Evolutionary conservation across 805 yeast species (phyloP).

Genomic region (Kuraishia piskuri): DNA sequence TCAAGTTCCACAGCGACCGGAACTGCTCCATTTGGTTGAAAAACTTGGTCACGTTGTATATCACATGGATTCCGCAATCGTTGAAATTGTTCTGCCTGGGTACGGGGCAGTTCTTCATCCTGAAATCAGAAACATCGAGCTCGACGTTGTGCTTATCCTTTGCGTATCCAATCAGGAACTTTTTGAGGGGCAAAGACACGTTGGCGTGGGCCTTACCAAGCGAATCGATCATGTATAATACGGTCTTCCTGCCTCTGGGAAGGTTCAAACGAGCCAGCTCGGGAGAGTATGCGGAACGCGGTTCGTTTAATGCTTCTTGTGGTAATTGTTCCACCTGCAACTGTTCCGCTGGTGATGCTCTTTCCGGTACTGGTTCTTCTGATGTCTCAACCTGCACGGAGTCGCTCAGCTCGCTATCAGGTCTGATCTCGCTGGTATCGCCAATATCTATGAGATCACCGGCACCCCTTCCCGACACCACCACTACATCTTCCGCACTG

Average conservation of each 20-base stretch:
- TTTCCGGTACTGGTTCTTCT: neutral
- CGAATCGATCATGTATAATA: neutral
- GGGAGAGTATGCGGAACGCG: neutral
- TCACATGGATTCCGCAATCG: conserved; percentile 92
- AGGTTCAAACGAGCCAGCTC: neutral
- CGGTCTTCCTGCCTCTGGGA: neutral
- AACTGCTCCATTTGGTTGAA: conserved; percentile 40
- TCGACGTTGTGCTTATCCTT: conserved; percentile 46
- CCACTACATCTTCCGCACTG: neutral
- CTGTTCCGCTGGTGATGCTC: neutral
- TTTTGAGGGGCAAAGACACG: conserved; percentile 34
- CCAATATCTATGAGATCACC: neutral
- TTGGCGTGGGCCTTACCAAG: neutral
- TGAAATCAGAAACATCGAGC: conserved; percentile 37
- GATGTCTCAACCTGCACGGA: neutral
- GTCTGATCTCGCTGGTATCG: neutral
- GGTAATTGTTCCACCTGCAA: neutral
- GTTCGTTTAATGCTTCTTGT: too few species aligned
- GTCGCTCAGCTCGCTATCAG: neutral
- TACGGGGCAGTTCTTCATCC: conserved; percentile 28
- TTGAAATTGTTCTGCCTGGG: conserved; percentile 84
- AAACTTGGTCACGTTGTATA: conserved; percentile 60
- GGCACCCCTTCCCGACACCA: neutral
- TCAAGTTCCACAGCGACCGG: conserved; percentile 35
- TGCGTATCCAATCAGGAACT: conserved; percentile 62